Conservation (phyloP, 1,284 basidiomycete species). For the Cryptococcus hybrid region DNA sequence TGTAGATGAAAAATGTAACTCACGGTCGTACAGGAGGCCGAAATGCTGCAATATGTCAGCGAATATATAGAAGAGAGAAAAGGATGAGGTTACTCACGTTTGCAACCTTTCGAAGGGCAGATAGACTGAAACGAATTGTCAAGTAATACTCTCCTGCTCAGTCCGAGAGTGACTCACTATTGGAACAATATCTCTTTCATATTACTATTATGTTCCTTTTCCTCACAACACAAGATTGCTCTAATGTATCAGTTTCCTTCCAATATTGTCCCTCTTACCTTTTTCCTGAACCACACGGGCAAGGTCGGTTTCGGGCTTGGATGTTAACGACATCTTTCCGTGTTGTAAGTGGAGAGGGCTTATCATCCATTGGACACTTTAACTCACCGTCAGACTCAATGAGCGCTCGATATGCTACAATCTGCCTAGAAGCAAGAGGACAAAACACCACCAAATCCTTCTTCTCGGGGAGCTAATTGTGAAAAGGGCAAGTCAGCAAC, state of each 20-base stretch:
- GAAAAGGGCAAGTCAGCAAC: not conserved
- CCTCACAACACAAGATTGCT: constrained; percentile 25
- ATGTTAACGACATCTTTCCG: constrained; percentile 48
- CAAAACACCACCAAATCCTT: constrained; percentile 54
- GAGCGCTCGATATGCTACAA: constrained; percentile 48
- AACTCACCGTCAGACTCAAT: constrained; percentile 40
- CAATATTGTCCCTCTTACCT: constrained; percentile 13
- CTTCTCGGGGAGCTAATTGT: constrained; percentile 51
- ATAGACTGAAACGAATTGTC: constrained; percentile 25
- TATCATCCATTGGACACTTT: no score
- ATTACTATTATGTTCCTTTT: constrained; percentile 11
- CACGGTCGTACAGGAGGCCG: constrained; percentile 42
- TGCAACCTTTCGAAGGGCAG: constrained; percentile 39
- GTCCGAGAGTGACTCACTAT: constrained; percentile 23
- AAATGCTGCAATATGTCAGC: constrained; percentile 33
- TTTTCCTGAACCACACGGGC: constrained; percentile 41
- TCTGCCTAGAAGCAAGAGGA: constrained; percentile 50
- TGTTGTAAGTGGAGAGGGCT: no score
- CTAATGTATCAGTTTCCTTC: constrained; percentile 17
- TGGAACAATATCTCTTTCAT: constrained; percentile 26
- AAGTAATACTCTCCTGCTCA: not conserved
- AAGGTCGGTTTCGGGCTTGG: constrained; percentile 48
- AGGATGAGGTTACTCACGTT: constrained; percentile 30
- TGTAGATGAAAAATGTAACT: constrained; percentile 2
- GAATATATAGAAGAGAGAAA: not conserved